Evolutionary conservation across 768 basidiomycete genomes (phyloP).

Genomic region (Trichaptum fuscoviolaceum): DNA sequence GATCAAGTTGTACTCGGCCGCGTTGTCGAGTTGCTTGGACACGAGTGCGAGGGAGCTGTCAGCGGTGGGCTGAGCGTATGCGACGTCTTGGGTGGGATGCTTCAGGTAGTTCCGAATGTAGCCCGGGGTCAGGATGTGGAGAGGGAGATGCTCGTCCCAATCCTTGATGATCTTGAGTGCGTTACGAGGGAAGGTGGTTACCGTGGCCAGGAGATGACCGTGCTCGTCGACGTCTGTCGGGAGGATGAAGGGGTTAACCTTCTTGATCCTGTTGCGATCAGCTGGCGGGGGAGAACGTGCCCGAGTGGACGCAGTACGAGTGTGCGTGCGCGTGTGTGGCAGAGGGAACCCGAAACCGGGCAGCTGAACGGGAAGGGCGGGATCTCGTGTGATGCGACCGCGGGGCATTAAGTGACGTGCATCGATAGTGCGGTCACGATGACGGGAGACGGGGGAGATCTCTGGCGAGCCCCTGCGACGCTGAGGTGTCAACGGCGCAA

Average conservation of each 20-base stretch:
- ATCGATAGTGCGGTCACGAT: too few relatives aligned
- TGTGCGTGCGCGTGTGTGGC: too few relatives aligned
- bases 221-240: not conserved
- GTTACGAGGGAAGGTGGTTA: not conserved
- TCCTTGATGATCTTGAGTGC: not conserved
- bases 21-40: not conserved
- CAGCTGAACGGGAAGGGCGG: too few relatives aligned
- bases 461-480: too few relatives aligned
- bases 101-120: not conserved
- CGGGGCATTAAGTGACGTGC: too few relatives aligned
- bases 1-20: not conserved
- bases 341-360: too few relatives aligned
- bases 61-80: not conserved
- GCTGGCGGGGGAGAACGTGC: too few relatives aligned
- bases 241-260: not conserved
- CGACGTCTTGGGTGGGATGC: not conserved
- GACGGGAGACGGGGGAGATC: too few relatives aligned
- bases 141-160: not conserved
- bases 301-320: too few relatives aligned
- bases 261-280: too few relatives aligned
- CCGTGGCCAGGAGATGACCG: not conserved
- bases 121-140: not conserved
- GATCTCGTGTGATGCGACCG: too few relatives aligned
- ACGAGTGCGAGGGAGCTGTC: not conserved
- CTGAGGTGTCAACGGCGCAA: too few relatives aligned